These are phyloP conservation scores for Dothistroma septosporum DNA, from an alignment of 2,329 filamentous ascomycete species.

Conservation along the genomic window DNA sequence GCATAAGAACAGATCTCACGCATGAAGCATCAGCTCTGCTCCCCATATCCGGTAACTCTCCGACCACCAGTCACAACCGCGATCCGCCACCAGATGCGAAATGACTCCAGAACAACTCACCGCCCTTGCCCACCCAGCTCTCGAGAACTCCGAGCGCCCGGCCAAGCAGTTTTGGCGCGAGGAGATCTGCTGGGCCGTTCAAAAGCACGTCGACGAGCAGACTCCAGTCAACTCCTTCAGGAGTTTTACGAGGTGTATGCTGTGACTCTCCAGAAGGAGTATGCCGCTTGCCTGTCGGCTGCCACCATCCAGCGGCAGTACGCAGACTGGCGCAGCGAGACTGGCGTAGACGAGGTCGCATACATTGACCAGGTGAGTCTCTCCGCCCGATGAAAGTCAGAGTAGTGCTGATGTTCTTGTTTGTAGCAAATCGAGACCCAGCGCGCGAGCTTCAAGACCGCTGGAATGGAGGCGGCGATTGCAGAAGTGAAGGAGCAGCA, in stretches of 20 bases:
- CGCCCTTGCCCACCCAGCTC: too few relatives aligned
- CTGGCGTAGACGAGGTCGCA: neutral
- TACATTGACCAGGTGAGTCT: neutral
- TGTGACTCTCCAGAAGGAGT: neutral
- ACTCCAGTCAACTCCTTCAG: neutral
- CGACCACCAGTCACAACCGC: too few relatives aligned
- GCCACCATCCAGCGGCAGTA: neutral
- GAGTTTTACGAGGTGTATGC: neutral
- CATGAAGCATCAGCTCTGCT: too few relatives aligned
- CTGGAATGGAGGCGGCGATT: neutral
- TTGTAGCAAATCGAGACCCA: neutral
- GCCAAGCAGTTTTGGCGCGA: neutral
- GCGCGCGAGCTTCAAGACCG: neutral
- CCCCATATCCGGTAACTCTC: too few relatives aligned
- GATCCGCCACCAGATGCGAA: too few relatives aligned
- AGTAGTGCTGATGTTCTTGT: neutral
- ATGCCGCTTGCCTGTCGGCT: too few relatives aligned
- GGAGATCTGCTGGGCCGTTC: neutral
- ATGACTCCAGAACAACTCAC: too few relatives aligned
- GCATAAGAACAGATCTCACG: too few relatives aligned
- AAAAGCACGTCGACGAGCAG: neutral
- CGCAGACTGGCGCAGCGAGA: neutral
- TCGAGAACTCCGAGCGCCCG: neutral
- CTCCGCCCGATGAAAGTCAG: neutral
- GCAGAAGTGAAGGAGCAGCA: neutral